Base-by-base conservation (phyloP, 352 stramenopile species). In the Globisporangium canariense region DNA sequence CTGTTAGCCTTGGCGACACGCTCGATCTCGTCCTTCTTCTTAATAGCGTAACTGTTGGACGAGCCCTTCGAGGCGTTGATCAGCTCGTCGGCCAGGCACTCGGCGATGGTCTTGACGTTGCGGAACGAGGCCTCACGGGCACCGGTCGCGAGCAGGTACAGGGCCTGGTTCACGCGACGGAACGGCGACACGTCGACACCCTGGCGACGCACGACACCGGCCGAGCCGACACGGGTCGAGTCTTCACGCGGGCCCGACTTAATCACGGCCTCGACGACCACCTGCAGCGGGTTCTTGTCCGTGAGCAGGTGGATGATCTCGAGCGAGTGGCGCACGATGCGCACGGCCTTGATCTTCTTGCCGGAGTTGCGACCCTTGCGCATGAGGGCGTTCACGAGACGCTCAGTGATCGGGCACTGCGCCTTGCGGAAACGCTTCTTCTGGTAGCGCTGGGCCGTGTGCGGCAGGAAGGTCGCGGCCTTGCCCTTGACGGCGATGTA, bases 11-110 rank as follows among this genome's bases (percentile, higher is more conserved):
- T 99, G 81, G 97, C 97, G 65, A 99, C 98, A 97, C 97, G 97
- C 92, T 99, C 97, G 78, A 99, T 99, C 83, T 99, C 98, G 87
- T 99, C 98, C 94, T 99, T 99, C 91, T 99, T 99, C 97, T 99
- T 99, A 87, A 99, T 99, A 76, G 98, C 97, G 82, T 99, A 99
- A 69, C 89, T 98, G 97, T 99, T 99, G 77, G 96, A 99, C 74
- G 96, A 99, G 66, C 98, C 97, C 86, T 98, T 98, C 58, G 97
- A 98, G 46, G 97, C 97, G 86, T 99, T 99, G 85, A 99, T 99
- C 62, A 99, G 91, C 87, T 99, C 98, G 82, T 99, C 98, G 50
- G 97, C 98, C 57, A 99, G 82, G 79, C 97, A 99, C 86, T 99
- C 97, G 34, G 97, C 94, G 76, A 99, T 99, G 70, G 97, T 99